A percentile compares a stretch with the other conserved stretches of the same genome.
Evolutionary conservation across 768 basidiomycete genomes (phyloP).

Genomic region (Boletus pseudo-olivaceus): DNA sequence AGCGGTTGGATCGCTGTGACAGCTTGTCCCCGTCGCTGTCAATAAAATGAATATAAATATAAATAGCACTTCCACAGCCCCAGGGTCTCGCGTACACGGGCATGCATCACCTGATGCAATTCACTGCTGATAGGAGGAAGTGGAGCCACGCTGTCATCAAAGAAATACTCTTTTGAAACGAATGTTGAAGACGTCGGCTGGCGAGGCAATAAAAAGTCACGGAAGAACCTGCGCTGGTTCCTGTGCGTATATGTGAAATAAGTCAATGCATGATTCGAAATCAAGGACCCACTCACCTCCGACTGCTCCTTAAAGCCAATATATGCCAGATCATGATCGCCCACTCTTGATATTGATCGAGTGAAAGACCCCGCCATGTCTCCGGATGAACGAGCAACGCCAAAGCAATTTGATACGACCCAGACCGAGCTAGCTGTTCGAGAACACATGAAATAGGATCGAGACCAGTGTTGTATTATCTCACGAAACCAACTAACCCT

Average conservation of each 20-base stretch:
- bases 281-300: slow-evolving; percentile 48
- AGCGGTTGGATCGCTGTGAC: slow-evolving; percentile 61
- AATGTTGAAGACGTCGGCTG: slow-evolving; percentile 52
- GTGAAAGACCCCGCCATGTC: slow-evolving; percentile 64
- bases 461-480: not conserved
- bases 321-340: slow-evolving; percentile 76
- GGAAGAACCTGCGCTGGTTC: slow-evolving; percentile 61
- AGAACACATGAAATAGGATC: slow-evolving; percentile 10
- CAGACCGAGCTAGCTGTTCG: slow-evolving; percentile 63
- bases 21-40: slow-evolving; percentile 62
- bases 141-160: slow-evolving; percentile 34
- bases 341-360: slow-evolving; percentile 71
- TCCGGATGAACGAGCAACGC: slow-evolving; percentile 61
- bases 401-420: slow-evolving; percentile 59
- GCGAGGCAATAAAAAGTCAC: slow-evolving; percentile 60
- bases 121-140: slow-evolving; percentile 40
- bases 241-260: slow-evolving; percentile 30
- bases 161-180: slow-evolving; percentile 55
- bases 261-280: not conserved
- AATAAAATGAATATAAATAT: slow-evolving; percentile 4
- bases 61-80: slow-evolving; percentile 7
- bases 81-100: slow-evolving; percentile 33
- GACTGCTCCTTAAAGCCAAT: slow-evolving; percentile 60
- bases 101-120: slow-evolving; percentile 41
- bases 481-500: slow-evolving; percentile 41